These are phyloP conservation scores for Lithohypha guttulata DNA, from an alignment of 2,329 filamentous ascomycete species.

Conservation along the genomic window DNA sequence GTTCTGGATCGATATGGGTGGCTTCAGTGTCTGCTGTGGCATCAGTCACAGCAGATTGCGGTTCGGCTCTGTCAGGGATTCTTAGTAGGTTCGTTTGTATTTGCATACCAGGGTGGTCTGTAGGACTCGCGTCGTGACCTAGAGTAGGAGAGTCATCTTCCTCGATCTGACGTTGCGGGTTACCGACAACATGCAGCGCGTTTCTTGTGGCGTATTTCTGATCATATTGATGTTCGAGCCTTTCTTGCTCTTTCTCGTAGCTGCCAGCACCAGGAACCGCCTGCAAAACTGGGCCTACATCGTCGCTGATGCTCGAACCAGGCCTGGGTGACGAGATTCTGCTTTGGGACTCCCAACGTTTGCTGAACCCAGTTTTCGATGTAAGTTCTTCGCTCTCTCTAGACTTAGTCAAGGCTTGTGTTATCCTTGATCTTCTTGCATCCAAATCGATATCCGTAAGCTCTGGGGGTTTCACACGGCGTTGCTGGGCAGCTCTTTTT, in stretches of 20 bases:
- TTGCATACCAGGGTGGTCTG: conserved; percentile 12
- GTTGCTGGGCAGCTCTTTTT: conserved; percentile 25
- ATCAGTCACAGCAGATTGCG: conserved; percentile 43
- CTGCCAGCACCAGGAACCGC: not conserved
- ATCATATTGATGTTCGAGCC: conserved; percentile 13
- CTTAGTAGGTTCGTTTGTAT: conserved; percentile 18
- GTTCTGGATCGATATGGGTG: conserved; percentile 56
- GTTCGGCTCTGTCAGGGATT: conserved; percentile 11
- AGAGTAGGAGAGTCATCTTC: conserved; percentile 36
- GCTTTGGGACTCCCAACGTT: conserved; percentile 1
- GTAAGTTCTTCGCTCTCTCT: conserved; percentile 19
- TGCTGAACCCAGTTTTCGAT: not conserved
- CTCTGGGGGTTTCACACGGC: conserved; percentile 42
- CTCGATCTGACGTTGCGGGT: conserved; percentile 6
- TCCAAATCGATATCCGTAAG: conserved; percentile 75
- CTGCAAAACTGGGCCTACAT: conserved; percentile 6
- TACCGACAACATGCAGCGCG: conserved; percentile 17
- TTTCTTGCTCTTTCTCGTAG: conserved; percentile 15
- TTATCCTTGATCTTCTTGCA: conserved; percentile 68
- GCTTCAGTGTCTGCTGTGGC: conserved; percentile 52
- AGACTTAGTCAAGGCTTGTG: conserved; percentile 66
- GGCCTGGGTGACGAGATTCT: conserved; percentile 27
- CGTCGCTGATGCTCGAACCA: conserved; percentile 31
- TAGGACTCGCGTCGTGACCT: conserved; percentile 29
- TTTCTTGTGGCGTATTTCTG: conserved; percentile 20